These are phyloP conservation scores for Saccharomycopsis amapae DNA, from an alignment of 805 yeast genomes.

Conservation along the genomic window DNA sequence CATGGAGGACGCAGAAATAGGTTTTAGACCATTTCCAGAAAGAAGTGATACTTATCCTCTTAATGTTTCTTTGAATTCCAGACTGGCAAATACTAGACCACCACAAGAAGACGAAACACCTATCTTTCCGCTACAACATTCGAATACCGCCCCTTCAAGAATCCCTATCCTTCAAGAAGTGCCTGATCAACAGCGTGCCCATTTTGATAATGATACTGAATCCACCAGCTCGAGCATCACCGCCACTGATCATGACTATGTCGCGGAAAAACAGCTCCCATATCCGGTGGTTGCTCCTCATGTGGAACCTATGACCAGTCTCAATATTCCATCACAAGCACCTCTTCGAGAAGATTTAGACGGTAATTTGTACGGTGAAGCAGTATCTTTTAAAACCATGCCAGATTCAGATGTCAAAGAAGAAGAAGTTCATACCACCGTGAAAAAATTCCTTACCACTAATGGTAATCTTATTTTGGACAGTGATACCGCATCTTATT, in stretches of 20 bases:
- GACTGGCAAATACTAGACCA: too few species aligned
- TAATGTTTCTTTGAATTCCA: not conserved
- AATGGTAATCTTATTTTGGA: conserved; percentile 80
- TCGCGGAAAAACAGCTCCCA: not conserved
- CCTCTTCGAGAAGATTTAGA: not conserved
- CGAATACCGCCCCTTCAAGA: not conserved
- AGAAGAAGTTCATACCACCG: not conserved
- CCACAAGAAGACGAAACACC: not conserved
- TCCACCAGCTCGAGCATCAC: not conserved
- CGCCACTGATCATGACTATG: not conserved
- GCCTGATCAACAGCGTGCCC: too few species aligned
- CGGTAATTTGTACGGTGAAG: not conserved
- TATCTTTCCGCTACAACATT: too few species aligned
- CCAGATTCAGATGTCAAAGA: not conserved
- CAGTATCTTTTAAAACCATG: not conserved
- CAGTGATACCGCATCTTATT: conserved; percentile 71
- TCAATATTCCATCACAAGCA: not conserved
- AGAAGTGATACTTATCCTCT: not conserved
- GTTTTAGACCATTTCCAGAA: conserved; percentile 18
- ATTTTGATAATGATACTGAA: not conserved
- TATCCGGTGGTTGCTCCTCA: not conserved
- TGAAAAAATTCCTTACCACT: conserved; percentile 16
- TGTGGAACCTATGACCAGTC: not conserved
- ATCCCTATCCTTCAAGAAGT: not conserved
- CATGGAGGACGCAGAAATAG: conserved; percentile 19